Evolutionary conservation across 805 yeast genomes (phyloP), one percentile per base, ranked within the genome.

Genomic region (Starmerella kuoi): DNA sequence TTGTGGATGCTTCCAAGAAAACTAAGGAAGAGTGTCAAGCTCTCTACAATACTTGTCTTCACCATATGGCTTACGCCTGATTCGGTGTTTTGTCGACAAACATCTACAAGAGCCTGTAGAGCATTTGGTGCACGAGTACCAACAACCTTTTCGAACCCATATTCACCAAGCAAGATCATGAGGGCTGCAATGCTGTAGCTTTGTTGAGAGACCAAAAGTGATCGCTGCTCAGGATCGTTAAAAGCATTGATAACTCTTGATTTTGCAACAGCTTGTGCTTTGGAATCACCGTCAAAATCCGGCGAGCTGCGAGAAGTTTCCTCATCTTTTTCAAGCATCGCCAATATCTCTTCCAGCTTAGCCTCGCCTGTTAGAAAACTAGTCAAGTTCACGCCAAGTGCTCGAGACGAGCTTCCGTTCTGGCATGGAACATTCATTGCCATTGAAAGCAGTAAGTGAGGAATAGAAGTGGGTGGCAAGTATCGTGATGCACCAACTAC

Each of bases 41-140:
- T 24, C 18, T 45, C 46, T 1, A 44, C 28, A 20, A 46, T 22
- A 3, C 35, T 18, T 2, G 37, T 3, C 22, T 37, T 46, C 12
- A 33, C 21, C 5, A 25, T 22, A 6, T 17, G 8, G 27, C n/a
- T 11, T 2, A 6, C 21, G 2, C 21, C 19, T n/a, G 12, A 17
- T 2, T 7, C 20, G 15, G 31, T 27, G 4, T 26, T 25, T 5
- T 17, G 15, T 1, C 47, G 44, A 9, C 42, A 40, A 1, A 43
- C 15, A 15, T 43, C 49, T 8, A 41, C 17, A 1, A 46, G 15
- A 15, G 39, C 40, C 8, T 20, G 8, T 2, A 46, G 24, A 1
- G 47, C 47, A 5, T 35, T 35, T 3, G 49, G 49, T 2, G 44
- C 44, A 2, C 42, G 40, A 3, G 12, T 15, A 12, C 18, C 5